phyloP scores from a whole-genome alignment of 768 basidiomycete genomes.

The Peribolospora baueri region DNA sequence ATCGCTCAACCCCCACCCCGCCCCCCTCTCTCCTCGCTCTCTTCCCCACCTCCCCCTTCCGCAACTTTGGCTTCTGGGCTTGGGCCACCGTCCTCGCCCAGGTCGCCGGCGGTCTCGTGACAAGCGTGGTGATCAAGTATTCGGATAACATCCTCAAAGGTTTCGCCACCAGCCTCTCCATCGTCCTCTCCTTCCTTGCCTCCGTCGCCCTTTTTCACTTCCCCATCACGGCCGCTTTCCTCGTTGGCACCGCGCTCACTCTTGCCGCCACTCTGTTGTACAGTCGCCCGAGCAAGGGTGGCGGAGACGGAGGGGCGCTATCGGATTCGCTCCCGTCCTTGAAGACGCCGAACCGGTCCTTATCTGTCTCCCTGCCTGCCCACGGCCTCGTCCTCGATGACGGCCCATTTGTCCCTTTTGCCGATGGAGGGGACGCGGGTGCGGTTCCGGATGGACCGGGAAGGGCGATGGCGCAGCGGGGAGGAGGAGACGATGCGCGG shows the following conservation, averaged over 20 bases:
- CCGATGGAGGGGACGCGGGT: too few species aligned
- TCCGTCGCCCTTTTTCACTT: conserved; percentile 77
- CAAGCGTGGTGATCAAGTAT: conserved; percentile 84
- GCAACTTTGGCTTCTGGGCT: conserved; percentile 71
- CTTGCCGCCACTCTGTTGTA: conserved; percentile 78
- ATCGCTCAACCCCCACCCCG: not conserved
- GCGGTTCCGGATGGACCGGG: too few species aligned
- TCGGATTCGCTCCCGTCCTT: too few species aligned
- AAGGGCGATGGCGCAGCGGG: too few species aligned
- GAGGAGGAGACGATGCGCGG: too few species aligned
- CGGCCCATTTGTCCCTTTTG: too few species aligned
- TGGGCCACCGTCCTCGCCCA: conserved; percentile 73
- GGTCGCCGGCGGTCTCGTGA: conserved; percentile 74
- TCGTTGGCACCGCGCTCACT: conserved; percentile 60
- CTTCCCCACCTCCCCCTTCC: conserved; percentile 32
- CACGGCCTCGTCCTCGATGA: too few species aligned
- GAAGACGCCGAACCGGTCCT: too few species aligned
- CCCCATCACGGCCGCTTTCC: conserved; percentile 58
- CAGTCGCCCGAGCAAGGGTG: conserved; percentile 33
- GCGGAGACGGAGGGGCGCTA: too few species aligned
- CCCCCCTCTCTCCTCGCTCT: too few species aligned
- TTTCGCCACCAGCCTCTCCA: conserved; percentile 81
- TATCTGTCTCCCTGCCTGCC: too few species aligned
- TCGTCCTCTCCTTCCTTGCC: conserved; percentile 81
- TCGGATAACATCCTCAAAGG: conserved; percentile 15